Evolutionary conservation across 1,139 yeast species (phyloP).

Genomic region (Yamadazyma spencermartinsiae): DNA sequence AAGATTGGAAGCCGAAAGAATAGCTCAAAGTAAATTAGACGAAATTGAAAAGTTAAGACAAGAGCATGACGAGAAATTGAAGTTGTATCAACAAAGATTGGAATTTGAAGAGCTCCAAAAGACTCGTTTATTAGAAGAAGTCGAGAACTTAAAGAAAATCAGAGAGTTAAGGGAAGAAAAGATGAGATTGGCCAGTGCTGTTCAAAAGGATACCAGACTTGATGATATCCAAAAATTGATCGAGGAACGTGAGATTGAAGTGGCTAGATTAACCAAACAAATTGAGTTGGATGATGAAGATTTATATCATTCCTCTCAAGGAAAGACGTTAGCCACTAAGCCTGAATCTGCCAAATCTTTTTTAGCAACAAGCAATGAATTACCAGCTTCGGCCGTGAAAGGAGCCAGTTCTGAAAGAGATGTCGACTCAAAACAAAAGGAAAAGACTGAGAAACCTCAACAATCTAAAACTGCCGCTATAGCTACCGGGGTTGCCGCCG

Average conservation of each 20-base stretch:
- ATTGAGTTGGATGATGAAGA: constrained; percentile 35
- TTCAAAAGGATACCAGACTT: constrained; percentile 24
- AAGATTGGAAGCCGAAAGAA: constrained; percentile 30
- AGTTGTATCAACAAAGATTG: constrained; percentile 30
- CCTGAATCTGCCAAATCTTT: constrained; percentile 14
- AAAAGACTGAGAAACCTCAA: neutral
- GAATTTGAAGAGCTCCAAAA: constrained; percentile 40
- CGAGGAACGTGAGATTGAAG: constrained; percentile 38
- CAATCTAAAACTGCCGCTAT: constrained; percentile 8
- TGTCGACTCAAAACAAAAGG: constrained; percentile 2
- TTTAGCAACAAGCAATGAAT: constrained; percentile 28
- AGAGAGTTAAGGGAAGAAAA: constrained; percentile 41
- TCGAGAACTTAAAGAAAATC: constrained; percentile 40
- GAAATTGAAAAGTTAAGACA: constrained; percentile 36
- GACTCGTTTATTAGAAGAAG: constrained; percentile 37
- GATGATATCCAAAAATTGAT: constrained; percentile 36
- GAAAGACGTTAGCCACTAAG: constrained; percentile 1
- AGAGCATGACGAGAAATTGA: constrained; percentile 35
- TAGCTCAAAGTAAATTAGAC: constrained; percentile 34
- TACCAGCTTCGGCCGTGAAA: constrained; percentile 16
- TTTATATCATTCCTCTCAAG: constrained; percentile 16
- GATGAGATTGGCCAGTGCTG: constrained; percentile 31
- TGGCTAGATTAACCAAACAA: constrained; percentile 33
- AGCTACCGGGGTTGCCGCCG: constrained; percentile 14
- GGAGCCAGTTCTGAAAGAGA: constrained; percentile 13